Base-by-base conservation (phyloP, 2,329 filamentous ascomycete species). In the Botrytis byssoidea region DNA sequence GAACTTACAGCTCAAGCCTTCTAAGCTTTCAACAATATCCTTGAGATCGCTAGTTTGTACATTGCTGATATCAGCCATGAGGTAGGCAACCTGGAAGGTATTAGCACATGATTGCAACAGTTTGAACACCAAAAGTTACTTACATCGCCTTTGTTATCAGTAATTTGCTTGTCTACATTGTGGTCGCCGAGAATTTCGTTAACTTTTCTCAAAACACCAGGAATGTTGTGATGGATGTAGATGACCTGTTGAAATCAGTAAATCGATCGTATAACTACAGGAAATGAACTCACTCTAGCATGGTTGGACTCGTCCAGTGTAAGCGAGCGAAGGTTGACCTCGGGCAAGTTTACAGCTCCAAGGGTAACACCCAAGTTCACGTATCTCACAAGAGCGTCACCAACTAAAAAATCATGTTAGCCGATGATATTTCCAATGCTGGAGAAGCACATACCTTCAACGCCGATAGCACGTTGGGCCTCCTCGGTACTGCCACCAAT, bases 101-200 rank as follows among this genome's bases (percentile, higher is more conserved):
- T 82, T 70, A 81, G 77, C 55, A 64, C n/a, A 57, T 42, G 29
- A 40, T 10, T 29, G 44, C 44, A 22, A 44, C 46, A 14, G 37
- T n/a, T 55, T n/a, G n/a, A n/a, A 10, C 48, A 10, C 25, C 48
- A n/a, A 55, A 14, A 25, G 57, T 78, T 46, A 29, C 88, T 77
- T 84, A 93, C 91, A 82, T 98, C 95, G 78, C 94, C 95, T 85
- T 92, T 92, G 84, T 93, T 97, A 83, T 98, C 96, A 69, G 93
- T 96, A 86, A 97, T 98, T 85, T 99, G 96, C 87, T 98, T 98
- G 85, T 98, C 95, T 79, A 99, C 95, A 83, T 99, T 99, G 86
- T 99, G 95, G 80, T 97, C 91, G 61, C 92, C 93, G 66, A 99
- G 88, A 76, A 98, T 94, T 80, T 96, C 93, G 86, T 99, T 99